A percentile compares a stretch with the other conserved stretches of the same genome.
Evolutionary conservation across 306 rosid genomes (phyloP).

Genomic region (Quercus rubra): DNA sequence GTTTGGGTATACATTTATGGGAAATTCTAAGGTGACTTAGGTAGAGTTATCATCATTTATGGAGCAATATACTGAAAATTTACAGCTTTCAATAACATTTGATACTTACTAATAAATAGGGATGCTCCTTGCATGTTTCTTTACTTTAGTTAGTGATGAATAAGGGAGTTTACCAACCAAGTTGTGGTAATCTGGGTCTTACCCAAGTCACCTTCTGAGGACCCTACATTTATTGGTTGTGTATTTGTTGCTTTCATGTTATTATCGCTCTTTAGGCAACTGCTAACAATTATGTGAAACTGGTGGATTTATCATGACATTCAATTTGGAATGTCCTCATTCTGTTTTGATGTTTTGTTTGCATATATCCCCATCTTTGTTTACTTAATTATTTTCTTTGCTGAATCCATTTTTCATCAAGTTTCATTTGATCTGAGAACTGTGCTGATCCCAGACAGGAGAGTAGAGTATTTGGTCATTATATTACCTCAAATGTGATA

Average conservation of each 20-base stretch:
- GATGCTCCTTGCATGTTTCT: no score
- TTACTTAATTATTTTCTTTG: not conserved
- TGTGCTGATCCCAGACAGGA: not conserved
- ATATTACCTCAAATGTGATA: not conserved
- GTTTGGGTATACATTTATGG: no score
- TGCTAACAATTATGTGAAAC: not conserved
- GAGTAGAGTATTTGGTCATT: not conserved
- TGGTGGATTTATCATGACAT: not conserved
- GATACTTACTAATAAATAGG: no score
- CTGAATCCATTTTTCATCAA: not conserved
- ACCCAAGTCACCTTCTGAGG: no score
- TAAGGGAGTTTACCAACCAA: no score
- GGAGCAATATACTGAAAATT: no score
- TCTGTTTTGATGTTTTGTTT: not conserved
- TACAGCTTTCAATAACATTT: no score
- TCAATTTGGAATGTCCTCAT: not conserved
- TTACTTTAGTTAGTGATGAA: no score
- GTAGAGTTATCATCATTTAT: no score
- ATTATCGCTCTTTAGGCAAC: not conserved
- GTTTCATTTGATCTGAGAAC: not conserved
- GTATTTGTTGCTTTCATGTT: not conserved
- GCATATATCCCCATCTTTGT: not conserved
- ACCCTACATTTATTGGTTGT: not conserved
- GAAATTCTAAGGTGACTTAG: no score
- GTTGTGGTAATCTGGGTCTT: no score